Base-by-base conservation (phyloP, 345 rosid species). In the Eucalyptus guilfoylei region DNA sequence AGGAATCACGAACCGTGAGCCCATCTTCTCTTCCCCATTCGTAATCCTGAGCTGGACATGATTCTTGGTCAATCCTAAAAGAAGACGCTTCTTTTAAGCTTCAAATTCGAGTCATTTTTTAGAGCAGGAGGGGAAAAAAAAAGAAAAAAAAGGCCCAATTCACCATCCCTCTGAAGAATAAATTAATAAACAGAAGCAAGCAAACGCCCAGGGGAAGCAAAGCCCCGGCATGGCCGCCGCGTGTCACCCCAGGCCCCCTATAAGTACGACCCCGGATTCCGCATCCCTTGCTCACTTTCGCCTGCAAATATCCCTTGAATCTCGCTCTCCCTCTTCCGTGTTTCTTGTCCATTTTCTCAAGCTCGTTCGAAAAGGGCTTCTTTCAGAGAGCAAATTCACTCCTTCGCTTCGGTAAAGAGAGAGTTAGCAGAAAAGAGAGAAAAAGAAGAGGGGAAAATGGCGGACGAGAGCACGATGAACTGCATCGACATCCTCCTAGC, bases 401-500 rank as follows among this genome's bases (percentile, higher is more conserved):
- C 13, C 37, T 44, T 85, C 7, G 17, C 19, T 45, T 62, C 34
- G 37, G 72, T 14, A 62, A 30, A 67, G 40, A 14, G 80, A 32
- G 40, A n/a, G 24, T 0, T 6, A 64, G 34, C 37, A 64, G 72
- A 30, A 30, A 30, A 60, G 48, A 14, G 47, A 21, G 34, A 48
- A 30, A 21, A 49, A 1, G 47, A 12, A 85, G 16, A 30, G 37
- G 21, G 14, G 1, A 90, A 85, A 83, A 95, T 95, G 96, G 14
- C 90, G 37, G 89, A 49, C 67, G 90, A 86, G 19, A 86, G 95
- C 37, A 93, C 97, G 40, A 94, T 96, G n/a, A 96, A 88, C 5
- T 97, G 94, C 94, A 4, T 97, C 4, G 99, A 97, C 87, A 96
- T 97, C 88, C 83, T 97, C 52, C 85, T 97, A 45, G 98, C 99